Conservation (phyloP, 1,284 basidiomycete genomes). For the Golubevia pallescens region DNA sequence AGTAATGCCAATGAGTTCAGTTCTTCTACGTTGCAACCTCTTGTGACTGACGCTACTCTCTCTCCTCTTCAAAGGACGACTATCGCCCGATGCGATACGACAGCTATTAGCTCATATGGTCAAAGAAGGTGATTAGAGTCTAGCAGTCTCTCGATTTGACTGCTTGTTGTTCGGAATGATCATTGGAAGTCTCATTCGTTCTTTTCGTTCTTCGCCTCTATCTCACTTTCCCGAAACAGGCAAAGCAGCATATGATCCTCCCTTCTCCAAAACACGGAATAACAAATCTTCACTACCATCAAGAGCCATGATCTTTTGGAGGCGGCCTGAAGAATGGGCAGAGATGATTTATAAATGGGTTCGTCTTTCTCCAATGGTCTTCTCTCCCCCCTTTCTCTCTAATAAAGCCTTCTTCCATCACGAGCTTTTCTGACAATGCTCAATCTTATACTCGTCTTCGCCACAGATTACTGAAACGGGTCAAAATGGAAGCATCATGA, state of each 20-base stretch:
- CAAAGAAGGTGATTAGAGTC: conserved; percentile 19
- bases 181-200: too few relatives aligned
- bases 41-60: conserved; percentile 6
- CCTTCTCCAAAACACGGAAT: background rate
- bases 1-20: too few relatives aligned
- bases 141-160: background rate
- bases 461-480: conserved; percentile 35
- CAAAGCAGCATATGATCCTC: conserved; percentile 5
- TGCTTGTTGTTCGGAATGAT: too few relatives aligned
- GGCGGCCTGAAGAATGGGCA: conserved; percentile 51
- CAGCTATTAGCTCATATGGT: conserved; percentile 36
- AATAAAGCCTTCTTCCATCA: background rate
- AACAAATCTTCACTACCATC: background rate
- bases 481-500: conserved; percentile 57
- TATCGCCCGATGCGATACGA: conserved; percentile 26
- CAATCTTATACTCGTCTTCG: too few relatives aligned
- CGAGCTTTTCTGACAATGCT: background rate
- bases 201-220: conserved; percentile 1
- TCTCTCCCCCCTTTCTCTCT: background rate
- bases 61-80: conserved; percentile 17
- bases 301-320: conserved; percentile 41
- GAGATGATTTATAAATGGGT: conserved; percentile 54
- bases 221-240: too few relatives aligned
- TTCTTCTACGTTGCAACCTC: conserved; percentile 1
- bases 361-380: background rate